Conservation (phyloP, 108 stramenopile genomes). For the Skeletonema menzelii region DNA sequence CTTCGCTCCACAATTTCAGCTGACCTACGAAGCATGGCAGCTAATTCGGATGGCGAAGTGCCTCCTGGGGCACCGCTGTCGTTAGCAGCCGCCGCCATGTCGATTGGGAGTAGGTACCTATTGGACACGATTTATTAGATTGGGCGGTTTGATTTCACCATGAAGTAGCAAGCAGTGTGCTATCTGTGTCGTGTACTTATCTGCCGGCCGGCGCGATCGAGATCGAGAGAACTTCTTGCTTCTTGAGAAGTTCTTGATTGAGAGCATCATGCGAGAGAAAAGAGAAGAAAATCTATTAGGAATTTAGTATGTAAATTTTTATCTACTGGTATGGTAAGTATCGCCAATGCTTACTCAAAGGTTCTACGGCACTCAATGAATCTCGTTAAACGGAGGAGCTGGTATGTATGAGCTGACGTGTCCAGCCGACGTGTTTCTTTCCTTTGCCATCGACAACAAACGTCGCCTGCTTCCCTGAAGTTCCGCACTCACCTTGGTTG, state of each 20-base stretch:
- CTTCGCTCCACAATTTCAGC: slow-evolving; percentile 62
- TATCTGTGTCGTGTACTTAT: no score
- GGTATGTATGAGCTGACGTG: not conserved
- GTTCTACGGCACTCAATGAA: not conserved
- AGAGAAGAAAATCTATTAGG: not conserved
- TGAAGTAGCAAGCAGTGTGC: no score
- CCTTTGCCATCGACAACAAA: no score
- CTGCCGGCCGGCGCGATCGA: no score
- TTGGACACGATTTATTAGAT: not conserved
- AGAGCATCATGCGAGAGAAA: no score
- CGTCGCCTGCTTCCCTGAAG: no score
- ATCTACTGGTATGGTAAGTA: not conserved
- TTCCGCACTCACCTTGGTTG: no score
- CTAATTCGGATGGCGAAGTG: slow-evolving; percentile 33
- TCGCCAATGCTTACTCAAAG: not conserved
- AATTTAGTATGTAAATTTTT: not conserved
- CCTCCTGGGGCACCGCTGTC: not conserved
- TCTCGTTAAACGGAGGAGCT: not conserved
- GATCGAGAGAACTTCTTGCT: no score
- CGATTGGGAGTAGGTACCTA: not conserved
- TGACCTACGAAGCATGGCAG: slow-evolving; percentile 67
- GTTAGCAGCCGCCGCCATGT: slow-evolving; percentile 11
- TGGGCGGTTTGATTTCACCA: no score
- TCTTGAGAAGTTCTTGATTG: no score
- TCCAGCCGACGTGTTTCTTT: not conserved